These are phyloP conservation scores for Myxozyma vanderwaltii DNA, from an alignment of 805 yeast species.

Conservation along the genomic window DNA sequence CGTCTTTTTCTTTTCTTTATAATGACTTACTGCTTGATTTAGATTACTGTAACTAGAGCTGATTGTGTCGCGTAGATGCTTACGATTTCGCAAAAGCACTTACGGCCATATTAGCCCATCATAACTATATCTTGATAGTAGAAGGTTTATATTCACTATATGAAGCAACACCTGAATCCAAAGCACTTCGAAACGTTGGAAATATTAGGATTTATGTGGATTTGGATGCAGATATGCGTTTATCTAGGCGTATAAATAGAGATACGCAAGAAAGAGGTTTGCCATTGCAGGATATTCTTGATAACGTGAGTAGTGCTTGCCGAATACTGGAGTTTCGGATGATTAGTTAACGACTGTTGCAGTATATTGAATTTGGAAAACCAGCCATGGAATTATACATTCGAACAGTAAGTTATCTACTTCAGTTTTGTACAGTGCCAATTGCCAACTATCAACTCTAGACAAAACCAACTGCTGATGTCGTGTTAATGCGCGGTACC, in stretches of 20 bases:
- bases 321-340: background rate
- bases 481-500: constrained; percentile 71
- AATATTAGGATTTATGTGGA: constrained; percentile 74
- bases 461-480: constrained; percentile 73
- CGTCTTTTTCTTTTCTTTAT: constrained; percentile 6
- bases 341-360: background rate
- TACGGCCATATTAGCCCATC: background rate
- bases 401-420: constrained; percentile 12
- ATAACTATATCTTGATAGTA: constrained; percentile 50
- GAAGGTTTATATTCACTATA: constrained; percentile 83
- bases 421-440: background rate
- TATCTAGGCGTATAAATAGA: constrained; percentile 63
- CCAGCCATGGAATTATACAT: constrained; percentile 70
- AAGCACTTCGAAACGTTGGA: constrained; percentile 46
- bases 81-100: constrained; percentile 14
- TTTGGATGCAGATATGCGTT: constrained; percentile 80
- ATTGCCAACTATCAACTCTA: constrained; percentile 4
- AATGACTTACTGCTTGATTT: background rate
- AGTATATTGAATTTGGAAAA: constrained; percentile 59
- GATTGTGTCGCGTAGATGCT: too few relatives aligned
- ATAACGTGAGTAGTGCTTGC: constrained; percentile 9
- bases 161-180: constrained; percentile 42
- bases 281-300: constrained; percentile 17
- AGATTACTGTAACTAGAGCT: too few relatives aligned
- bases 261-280: constrained; percentile 22